A percentile compares a stretch with the other conserved stretches of the same genome.
phyloP scores from a whole-genome alignment of 2,329 filamentous ascomycete genomes.

The Penicillium sp. region DNA sequence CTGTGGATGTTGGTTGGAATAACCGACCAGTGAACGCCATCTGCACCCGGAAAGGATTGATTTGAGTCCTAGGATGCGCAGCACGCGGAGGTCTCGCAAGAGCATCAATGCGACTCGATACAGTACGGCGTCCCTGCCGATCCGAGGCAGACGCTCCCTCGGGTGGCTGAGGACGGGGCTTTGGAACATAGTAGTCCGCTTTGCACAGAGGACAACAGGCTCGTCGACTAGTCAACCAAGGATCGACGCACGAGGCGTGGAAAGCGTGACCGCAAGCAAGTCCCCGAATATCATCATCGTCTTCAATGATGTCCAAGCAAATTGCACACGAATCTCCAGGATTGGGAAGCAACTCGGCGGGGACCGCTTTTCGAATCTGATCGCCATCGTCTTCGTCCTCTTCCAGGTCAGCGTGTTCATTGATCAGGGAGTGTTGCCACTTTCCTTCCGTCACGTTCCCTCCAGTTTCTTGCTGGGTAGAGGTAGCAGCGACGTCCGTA shows the following conservation, averaged over 20 bases:
- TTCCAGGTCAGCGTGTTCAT: constrained; percentile 63
- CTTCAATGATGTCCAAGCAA: constrained; percentile 90
- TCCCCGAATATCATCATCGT: constrained; percentile 93
- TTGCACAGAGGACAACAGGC: constrained; percentile 98
- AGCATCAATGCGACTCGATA: constrained; percentile 32
- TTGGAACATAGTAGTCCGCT: constrained; percentile 95
- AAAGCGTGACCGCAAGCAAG: constrained; percentile 97
- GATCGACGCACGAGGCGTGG: constrained; percentile 93
- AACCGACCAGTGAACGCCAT: constrained; percentile 48
- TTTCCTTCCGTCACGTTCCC: constrained; percentile 23
- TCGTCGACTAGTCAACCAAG: constrained; percentile 91
- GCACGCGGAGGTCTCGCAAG: constrained; percentile 42
- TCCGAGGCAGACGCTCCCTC: constrained; percentile 38
- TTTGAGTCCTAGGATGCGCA: constrained; percentile 42
- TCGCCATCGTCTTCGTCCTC: constrained; percentile 77
- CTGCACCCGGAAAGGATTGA: constrained; percentile 41
- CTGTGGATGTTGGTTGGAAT: constrained; percentile 37
- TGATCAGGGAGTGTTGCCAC: constrained; percentile 35
- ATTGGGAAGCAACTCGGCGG: constrained; percentile 78
- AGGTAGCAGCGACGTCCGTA: neutral
- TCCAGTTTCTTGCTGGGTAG: constrained; percentile 10
- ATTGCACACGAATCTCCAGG: constrained; percentile 95
- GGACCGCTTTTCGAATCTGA: constrained; percentile 80
- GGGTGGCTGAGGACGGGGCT: constrained; percentile 71
- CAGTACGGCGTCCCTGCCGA: constrained; percentile 39